Conservation (phyloP, 352 stramenopile genomes). For the Globisporangium spinosum region DNA sequence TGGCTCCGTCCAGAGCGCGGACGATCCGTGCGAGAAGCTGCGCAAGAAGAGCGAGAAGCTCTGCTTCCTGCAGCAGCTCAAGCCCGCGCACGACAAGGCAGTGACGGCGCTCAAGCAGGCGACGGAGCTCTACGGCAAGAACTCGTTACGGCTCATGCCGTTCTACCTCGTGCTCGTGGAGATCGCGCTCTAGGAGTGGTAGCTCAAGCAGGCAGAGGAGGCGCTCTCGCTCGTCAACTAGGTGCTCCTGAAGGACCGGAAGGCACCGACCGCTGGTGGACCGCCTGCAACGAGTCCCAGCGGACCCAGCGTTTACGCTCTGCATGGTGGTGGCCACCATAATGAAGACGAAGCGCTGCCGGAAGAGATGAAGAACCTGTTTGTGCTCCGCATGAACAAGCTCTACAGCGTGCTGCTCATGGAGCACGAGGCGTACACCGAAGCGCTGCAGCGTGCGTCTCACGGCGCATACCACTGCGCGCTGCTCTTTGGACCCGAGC, state of each 20-base stretch:
- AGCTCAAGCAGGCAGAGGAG: conserved; percentile 64
- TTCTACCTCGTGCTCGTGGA: conserved; percentile 70
- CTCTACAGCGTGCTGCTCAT: conserved; percentile 60
- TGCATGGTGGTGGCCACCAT: not conserved
- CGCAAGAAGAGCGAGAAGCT: conserved; percentile 59
- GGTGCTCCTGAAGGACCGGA: conserved; percentile 60
- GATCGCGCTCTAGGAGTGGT: conserved; percentile 50
- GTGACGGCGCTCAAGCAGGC: conserved; percentile 44
- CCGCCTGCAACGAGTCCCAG: too few relatives aligned
- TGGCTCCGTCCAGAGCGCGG: not conserved
- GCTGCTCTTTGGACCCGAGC: conserved; percentile 63
- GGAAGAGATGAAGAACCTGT: conserved; percentile 58
- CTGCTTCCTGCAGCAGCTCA: conserved; percentile 42
- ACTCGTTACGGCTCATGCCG: conserved; percentile 46
- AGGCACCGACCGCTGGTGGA: conserved; percentile 8
- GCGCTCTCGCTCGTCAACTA: conserved; percentile 69
- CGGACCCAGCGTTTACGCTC: conserved; percentile 10
- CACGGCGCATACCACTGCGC: conserved; percentile 72
- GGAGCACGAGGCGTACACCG: conserved; percentile 41
- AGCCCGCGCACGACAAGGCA: conserved; percentile 40
- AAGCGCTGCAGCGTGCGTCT: conserved; percentile 56
- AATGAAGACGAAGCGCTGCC: conserved; percentile 24
- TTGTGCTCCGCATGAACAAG: conserved; percentile 72
- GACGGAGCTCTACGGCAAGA: conserved; percentile 46
- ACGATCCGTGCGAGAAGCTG: conserved; percentile 41